These are phyloP conservation scores for Teunomyces aglyptinius DNA, from an alignment of 805 yeast species.

Conservation along the genomic window DNA sequence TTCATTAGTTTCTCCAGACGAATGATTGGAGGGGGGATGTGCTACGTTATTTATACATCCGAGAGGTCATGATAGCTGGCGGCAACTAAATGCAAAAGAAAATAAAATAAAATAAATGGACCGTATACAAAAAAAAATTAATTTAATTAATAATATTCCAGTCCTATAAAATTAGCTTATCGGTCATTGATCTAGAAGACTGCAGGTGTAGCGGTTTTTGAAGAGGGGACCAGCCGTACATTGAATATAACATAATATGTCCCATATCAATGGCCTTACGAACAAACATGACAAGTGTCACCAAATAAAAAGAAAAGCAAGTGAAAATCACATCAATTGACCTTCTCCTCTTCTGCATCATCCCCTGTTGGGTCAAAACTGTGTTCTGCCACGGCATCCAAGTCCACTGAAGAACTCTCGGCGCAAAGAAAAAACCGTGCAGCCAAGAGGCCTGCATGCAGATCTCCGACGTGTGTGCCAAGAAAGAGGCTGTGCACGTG, in stretches of 20 bases:
- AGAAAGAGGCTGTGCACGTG: not conserved
- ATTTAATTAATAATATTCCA: not conserved
- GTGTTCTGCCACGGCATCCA: not conserved
- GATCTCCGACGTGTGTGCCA: not conserved
- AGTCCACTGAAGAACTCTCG: not conserved
- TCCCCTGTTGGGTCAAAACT: not conserved
- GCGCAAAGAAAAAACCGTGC: conserved; percentile 4
- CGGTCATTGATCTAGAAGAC: not conserved
- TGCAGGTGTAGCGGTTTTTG: not conserved
- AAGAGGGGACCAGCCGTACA: conserved; percentile 1
- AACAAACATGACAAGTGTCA: too few species aligned
- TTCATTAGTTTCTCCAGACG: not conserved
- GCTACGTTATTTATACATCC: not conserved
- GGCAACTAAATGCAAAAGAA: not conserved
- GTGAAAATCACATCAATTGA: not conserved
- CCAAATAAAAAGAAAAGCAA: not conserved
- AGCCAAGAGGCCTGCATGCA: conserved; percentile 3
- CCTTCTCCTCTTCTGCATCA: not conserved
- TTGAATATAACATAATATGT: not conserved
- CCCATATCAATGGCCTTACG: too few species aligned
- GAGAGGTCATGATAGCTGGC: not conserved
- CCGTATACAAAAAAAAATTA: not conserved
- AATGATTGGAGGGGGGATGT: not conserved
- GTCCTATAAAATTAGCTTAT: not conserved
- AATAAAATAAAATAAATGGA: not conserved